A percentile compares a stretch with the other conserved stretches of the same genome.
Evolutionary conservation across 1,139 yeast genomes (phyloP).

Genomic region (Hemisphaericaspora xylofermentans): DNA sequence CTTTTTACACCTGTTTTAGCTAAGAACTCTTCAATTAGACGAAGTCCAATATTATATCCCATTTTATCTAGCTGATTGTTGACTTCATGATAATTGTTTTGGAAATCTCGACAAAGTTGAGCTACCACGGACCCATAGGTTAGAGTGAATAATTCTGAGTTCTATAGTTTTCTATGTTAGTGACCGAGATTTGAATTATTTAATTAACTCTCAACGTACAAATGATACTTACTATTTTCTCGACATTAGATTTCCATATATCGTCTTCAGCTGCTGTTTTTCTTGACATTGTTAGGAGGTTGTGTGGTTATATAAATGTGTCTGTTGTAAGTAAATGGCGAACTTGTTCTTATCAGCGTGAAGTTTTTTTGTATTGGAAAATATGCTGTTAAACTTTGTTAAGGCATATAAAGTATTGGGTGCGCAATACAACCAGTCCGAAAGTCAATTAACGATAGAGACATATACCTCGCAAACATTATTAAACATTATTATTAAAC

Average conservation of each 20-base stretch:
- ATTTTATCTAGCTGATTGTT: conserved; percentile 82
- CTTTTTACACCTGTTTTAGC: conserved; percentile 84
- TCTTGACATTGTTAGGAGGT: conserved; percentile 11
- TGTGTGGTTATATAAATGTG: background rate
- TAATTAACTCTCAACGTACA: too few species aligned
- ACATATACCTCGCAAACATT: background rate
- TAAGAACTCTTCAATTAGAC: conserved; percentile 89
- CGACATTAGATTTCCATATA: conserved; percentile 86
- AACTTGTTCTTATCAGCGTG: too few species aligned
- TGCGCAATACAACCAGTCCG: background rate
- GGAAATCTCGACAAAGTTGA: conserved; percentile 85
- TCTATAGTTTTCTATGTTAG: conserved; percentile 35
- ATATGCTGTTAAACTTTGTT: too few species aligned
- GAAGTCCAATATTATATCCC: conserved; percentile 94
- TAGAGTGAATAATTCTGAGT: conserved; percentile 86
- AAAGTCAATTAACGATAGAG: too few species aligned
- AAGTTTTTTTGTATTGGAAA: too few species aligned
- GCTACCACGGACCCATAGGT: conserved; percentile 94
- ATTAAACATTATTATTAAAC: background rate
- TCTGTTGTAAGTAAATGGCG: too few species aligned
- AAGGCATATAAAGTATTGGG: background rate
- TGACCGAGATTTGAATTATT: conserved; percentile 4
- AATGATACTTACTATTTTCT: conserved; percentile 64
- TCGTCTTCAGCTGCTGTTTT: conserved; percentile 67
- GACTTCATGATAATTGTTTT: conserved; percentile 72